Evolutionary conservation across 345 rosid genomes (phyloP), one percentile per base, ranked within the genome.

Genomic region (Eucalyptus marginata): DNA sequence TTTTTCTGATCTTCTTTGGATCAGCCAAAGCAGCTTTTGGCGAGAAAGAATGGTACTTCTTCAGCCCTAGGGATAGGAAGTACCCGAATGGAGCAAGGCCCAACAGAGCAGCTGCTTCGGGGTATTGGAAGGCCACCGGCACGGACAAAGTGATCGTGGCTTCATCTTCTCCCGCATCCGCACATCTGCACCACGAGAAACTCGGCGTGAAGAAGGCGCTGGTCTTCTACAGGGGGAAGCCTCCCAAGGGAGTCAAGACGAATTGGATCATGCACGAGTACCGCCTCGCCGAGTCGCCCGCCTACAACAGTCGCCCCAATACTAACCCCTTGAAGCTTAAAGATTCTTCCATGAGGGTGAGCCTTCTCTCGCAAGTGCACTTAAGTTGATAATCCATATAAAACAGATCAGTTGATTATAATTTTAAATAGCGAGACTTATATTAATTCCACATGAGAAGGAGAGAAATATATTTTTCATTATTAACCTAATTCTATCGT

Each of bases 181-280:
- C 88, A 27, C 91, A 90, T 7, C 92, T 62, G 84, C 92, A 91
- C 18, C 68, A 84, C 49, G 95, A 93, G 87, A 96, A 94, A 90
- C 93, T 96, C 90, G 99, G 99, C 68, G 96, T 97, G 5, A 97
- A 97, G 91, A 97, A 97, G 89, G 99, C 99, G 68, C 97, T 97
- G 68, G 99, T 98, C 44, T 98, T 98, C 91, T 98, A 98, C 93
- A 92, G 15, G 80, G 99, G 99, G n/a, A 97, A 93, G 91, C 99
- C 99, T 52, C 99, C 99, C 1, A 97, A 94, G 90, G 99, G 99
- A 86, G 90, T 93, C 66, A 98, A 98, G 92, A 98, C 99, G 49
- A 94, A 95, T 86, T 98, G 99, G 99, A 98, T 98, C 91, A 98
- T 98, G 99, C 99, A 98, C 88, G 99, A 98, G 87, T 98, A 97